A percentile compares a stretch with the other conserved stretches of the same genome.
phyloP scores from a whole-genome alignment of 164 flowering plant genomes.

The Sedum album region DNA sequence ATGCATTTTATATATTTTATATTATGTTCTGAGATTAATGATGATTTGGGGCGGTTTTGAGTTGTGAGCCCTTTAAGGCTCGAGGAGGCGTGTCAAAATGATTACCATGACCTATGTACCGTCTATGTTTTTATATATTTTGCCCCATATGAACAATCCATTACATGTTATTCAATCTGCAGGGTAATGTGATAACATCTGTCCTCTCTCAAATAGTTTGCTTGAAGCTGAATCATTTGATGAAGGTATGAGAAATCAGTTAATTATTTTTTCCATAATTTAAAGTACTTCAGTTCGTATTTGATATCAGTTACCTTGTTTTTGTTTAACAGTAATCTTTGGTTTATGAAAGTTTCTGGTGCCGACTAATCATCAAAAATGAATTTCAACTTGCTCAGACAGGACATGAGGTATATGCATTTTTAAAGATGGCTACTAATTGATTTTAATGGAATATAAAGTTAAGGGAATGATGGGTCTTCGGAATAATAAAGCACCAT shows the following conservation, averaged over 20 bases:
- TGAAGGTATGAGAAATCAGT: neutral
- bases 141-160: neutral
- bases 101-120: neutral
- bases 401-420: neutral
- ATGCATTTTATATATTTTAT: neutral
- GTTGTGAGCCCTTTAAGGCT: neutral
- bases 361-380: neutral
- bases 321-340: slow-evolving; percentile 1
- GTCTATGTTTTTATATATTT: neutral
- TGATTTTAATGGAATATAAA: slow-evolving; percentile 1
- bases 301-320: neutral
- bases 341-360: neutral
- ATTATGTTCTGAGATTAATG: neutral
- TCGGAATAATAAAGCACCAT: neutral
- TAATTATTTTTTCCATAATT: neutral
- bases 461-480: neutral
- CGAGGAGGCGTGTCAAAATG: slow-evolving; percentile 1
- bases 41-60: neutral
- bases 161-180: neutral
- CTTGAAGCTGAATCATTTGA: neutral
- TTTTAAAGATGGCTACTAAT: neutral
- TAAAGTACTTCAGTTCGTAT: neutral
- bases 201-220: neutral
- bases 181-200: neutral
- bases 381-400: neutral